Percentiles rank a stretch among this genome's conserved stretches.
These are phyloP conservation scores for Trypanosomatidae sp. DNA, from an alignment of 208 protist species.

Conservation along the genomic window DNA sequence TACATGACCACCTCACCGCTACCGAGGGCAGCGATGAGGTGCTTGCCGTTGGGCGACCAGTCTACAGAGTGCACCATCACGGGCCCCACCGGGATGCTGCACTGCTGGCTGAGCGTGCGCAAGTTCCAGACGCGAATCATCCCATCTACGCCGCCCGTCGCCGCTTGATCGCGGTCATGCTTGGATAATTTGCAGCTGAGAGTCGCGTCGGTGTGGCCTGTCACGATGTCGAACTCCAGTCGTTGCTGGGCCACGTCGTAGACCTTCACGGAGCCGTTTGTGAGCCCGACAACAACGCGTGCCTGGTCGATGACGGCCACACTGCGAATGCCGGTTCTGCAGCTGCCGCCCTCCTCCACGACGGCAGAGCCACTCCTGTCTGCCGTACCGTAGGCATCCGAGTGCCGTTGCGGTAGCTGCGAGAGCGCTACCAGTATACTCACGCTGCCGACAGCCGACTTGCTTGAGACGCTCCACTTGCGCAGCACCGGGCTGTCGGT, in stretches of 20 bases:
- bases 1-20: constrained; percentile 82
- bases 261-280: constrained; percentile 69
- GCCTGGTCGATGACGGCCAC: constrained; percentile 49
- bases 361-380: neutral
- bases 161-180: constrained; percentile 78
- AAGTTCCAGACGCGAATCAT: constrained; percentile 88
- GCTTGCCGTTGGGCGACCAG: constrained; percentile 85
- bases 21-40: constrained; percentile 64
- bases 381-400: neutral
- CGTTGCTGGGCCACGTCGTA: constrained; percentile 64
- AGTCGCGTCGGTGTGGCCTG: constrained; percentile 83
- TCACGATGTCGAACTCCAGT: constrained; percentile 50
- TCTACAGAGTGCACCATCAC: constrained; percentile 78
- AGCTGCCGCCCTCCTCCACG: neutral
- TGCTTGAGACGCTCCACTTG: constrained; percentile 72
- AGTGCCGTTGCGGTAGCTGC: neutral
- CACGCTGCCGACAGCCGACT: constrained; percentile 39
- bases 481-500: constrained; percentile 45
- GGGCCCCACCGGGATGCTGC: constrained; percentile 54
- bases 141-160: constrained; percentile 80
- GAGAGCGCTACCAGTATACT: constrained; percentile 27
- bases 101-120: constrained; percentile 43
- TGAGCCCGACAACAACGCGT: constrained; percentile 60
- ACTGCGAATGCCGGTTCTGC: constrained; percentile 34
- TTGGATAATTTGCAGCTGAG: constrained; percentile 73